Evolutionary conservation across 176 grass and related monocot species (phyloP).

Genomic region (Microstegium vimineum): DNA sequence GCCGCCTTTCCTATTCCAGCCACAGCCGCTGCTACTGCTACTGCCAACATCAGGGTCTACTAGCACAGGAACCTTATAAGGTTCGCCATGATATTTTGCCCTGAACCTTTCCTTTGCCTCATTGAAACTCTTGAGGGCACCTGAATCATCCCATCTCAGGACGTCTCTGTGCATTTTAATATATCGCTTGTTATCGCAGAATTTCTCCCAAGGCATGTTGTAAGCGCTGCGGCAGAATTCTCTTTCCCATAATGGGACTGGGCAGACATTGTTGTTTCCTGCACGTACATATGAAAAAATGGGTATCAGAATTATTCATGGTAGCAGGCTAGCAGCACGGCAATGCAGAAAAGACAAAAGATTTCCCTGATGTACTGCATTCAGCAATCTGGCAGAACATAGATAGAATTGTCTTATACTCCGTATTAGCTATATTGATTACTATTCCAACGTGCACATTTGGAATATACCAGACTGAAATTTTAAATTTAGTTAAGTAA

Average conservation of each 20-base stretch:
- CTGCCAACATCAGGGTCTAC: constrained; percentile 17
- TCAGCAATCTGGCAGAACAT: constrained; percentile 1
- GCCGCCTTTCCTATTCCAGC: too few species aligned
- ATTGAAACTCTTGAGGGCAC: constrained; percentile 38
- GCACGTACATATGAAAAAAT: not conserved
- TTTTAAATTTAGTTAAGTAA: not conserved
- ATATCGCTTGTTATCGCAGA: constrained; percentile 44
- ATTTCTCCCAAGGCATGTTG: constrained; percentile 38
- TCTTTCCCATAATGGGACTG: constrained; percentile 57
- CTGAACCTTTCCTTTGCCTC: constrained; percentile 39
- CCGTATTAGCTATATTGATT: not conserved
- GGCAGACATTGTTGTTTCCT: constrained; percentile 4
- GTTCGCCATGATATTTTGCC: constrained; percentile 30
- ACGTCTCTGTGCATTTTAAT: constrained; percentile 20
- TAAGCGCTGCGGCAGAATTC: constrained; percentile 48
- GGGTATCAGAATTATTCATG: constrained; percentile 9
- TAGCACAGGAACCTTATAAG: constrained; percentile 34
- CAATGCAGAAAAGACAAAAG: not conserved
- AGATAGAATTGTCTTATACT: not conserved
- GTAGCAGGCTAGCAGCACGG: not conserved
- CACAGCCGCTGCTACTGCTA: too few species aligned
- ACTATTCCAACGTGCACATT: not conserved
- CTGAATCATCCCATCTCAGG: constrained; percentile 46
- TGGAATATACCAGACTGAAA: not conserved
- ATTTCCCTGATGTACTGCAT: not conserved